A percentile compares a stretch with the other conserved stretches of the same genome.
These are phyloP conservation scores for Platismatia glauca DNA, from an alignment of 495 filamentous ascomycete genomes.

Conservation along the genomic window DNA sequence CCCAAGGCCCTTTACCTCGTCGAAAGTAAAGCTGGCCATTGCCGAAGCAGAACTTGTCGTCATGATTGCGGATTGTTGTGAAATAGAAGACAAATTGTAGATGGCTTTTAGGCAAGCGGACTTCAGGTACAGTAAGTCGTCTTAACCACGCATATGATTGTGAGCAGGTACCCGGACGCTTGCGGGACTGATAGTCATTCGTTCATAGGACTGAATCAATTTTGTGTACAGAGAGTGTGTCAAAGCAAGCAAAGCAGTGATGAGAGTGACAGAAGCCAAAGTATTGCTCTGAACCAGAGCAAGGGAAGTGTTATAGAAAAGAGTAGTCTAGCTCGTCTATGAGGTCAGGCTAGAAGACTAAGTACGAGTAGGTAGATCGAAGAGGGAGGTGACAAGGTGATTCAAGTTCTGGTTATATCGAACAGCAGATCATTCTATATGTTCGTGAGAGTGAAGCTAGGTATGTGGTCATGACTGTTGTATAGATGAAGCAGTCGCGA, in stretches of 20 bases:
- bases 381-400: neutral
- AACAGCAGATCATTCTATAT: neutral
- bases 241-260: neutral
- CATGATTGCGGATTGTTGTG: neutral
- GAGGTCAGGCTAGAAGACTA: too few species aligned
- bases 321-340: too few species aligned
- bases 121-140: neutral
- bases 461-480: neutral
- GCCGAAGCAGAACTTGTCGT: neutral
- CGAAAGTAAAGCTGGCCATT: neutral
- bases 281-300: neutral
- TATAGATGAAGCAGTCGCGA: neutral
- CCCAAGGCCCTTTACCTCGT: neutral
- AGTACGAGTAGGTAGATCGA: neutral
- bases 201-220: neutral
- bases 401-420: neutral
- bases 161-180: neutral
- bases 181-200: neutral
- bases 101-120: neutral
- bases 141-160: neutral
- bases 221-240: neutral
- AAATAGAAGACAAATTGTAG: too few species aligned
- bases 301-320: neutral
- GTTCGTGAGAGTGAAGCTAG: neutral
- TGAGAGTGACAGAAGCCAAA: neutral